phyloP scores from a whole-genome alignment of 1,284 basidiomycete genomes.

The Volvariella surrecta region DNA sequence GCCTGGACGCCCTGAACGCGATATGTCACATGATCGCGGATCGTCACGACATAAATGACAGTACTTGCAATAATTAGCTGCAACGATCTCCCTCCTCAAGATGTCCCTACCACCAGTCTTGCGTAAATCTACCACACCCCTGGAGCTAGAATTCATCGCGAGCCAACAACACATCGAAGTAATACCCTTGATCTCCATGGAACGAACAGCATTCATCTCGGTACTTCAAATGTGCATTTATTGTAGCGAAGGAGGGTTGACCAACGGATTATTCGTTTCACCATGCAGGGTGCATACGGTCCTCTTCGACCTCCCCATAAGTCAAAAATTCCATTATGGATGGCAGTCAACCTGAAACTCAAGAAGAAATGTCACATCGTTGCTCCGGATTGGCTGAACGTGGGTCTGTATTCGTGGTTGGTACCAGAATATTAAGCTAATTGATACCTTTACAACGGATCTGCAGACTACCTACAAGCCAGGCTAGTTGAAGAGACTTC shows the following conservation, averaged over 20 bases:
- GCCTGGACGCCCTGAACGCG: constrained; percentile 12
- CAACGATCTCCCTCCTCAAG: too few species aligned
- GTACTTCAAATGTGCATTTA: constrained; percentile 32
- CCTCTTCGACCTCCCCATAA: constrained; percentile 86
- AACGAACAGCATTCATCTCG: constrained; percentile 80
- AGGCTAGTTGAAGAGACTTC: constrained; percentile 65
- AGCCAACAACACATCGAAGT: constrained; percentile 78
- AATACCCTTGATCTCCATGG: constrained; percentile 81
- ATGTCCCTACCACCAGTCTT: constrained; percentile 63
- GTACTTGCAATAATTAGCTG: too few species aligned
- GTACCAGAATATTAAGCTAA: neutral
- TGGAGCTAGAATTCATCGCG: constrained; percentile 82
- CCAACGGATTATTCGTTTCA: too few species aligned
- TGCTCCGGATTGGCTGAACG: constrained; percentile 81
- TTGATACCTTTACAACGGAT: constrained; percentile 1
- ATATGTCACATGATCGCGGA: constrained; percentile 16
- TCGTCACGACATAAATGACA: too few species aligned
- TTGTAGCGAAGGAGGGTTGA: constrained; percentile 4
- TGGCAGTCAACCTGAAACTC: constrained; percentile 87
- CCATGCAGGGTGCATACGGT: constrained; percentile 77
- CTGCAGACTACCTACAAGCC: constrained; percentile 70
- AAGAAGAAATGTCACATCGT: constrained; percentile 94
- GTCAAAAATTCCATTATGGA: constrained; percentile 85
- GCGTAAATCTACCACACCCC: constrained; percentile 57
- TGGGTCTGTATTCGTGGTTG: constrained; percentile 46